A percentile compares a stretch with the other conserved stretches of the same genome.
Conservation (phyloP, 2,329 filamentous ascomycete species). For the Fusarium miscanthi region DNA sequence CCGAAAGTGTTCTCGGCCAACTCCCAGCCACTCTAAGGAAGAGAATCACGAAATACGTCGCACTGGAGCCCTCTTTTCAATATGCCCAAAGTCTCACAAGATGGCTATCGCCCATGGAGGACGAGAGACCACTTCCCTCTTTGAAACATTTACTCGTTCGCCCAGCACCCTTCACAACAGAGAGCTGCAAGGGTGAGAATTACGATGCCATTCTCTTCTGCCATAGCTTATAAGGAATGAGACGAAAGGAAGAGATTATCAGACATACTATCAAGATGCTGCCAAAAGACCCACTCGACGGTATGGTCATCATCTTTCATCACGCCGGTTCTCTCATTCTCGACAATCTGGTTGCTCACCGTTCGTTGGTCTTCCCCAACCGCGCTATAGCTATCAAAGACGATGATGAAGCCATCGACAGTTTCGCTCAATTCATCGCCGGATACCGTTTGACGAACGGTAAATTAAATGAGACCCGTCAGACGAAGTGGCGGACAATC, state of each 20-base stretch:
- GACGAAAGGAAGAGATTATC: conserved; percentile 58
- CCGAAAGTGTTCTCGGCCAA: conserved; percentile 62
- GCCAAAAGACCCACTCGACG: conserved; percentile 49
- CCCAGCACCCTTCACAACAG: conserved; percentile 52
- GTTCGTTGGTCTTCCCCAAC: conserved; percentile 58
- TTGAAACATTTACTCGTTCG: conserved; percentile 51
- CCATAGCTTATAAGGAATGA: conserved; percentile 73
- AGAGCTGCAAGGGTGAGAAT: conserved; percentile 49
- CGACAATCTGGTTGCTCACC: conserved; percentile 60
- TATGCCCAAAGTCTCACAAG: conserved; percentile 58
- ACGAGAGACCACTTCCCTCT: conserved; percentile 53
- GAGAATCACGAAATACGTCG: conserved; percentile 62
- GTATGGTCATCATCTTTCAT: conserved; percentile 66
- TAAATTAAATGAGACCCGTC: conserved; percentile 47
- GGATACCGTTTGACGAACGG: conserved; percentile 55
- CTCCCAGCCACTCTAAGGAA: conserved; percentile 56
- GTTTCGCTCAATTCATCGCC: conserved; percentile 64
- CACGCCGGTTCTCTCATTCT: conserved; percentile 58
- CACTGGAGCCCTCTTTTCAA: conserved; percentile 63
- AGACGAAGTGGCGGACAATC: conserved; percentile 59
- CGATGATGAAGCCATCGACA: conserved; percentile 58
- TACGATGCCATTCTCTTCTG: conserved; percentile 71
- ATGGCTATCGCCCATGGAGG: conserved; percentile 51
- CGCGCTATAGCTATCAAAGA: conserved; percentile 58
- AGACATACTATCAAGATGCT: conserved; percentile 61